Percentiles rank a stretch among this genome's conserved stretches.
phyloP scores from a whole-genome alignment of 441 rosid species.

The Geranium incanum region DNA sequence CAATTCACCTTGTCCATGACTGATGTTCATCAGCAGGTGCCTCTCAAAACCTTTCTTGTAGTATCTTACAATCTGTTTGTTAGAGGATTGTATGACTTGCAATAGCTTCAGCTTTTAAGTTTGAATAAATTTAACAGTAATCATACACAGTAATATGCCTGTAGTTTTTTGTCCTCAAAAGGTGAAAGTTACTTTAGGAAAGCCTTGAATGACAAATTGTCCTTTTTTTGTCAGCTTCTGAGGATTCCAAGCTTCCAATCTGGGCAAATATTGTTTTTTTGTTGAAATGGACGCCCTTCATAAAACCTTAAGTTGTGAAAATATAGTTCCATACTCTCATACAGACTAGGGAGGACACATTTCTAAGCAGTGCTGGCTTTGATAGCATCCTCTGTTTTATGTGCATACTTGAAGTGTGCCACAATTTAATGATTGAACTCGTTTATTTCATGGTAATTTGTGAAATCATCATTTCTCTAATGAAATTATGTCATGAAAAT shows the following conservation, averaged over 20 bases:
- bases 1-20: slow-evolving; percentile 87
- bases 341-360: background rate
- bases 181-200: background rate
- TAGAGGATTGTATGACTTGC: background rate
- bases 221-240: background rate
- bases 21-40: slow-evolving; percentile 95
- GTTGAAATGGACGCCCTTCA: no score
- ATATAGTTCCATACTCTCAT: background rate
- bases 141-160: slow-evolving; percentile 5
- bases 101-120: no score
- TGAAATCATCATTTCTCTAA: slow-evolving; percentile 18
- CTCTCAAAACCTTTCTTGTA: background rate
- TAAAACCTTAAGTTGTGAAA: no score
- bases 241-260: background rate
- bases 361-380: background rate
- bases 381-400: slow-evolving; percentile 8
- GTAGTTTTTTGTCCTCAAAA: slow-evolving; percentile 5
- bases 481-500: slow-evolving; percentile 14
- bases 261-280: background rate
- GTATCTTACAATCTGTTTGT: slow-evolving; percentile 10
- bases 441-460: slow-evolving; percentile 6
- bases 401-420: background rate
- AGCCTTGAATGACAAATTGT: background rate
- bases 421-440: background rate
- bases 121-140: no score